Base-by-base conservation (phyloP, 2,329 filamentous ascomycete genomes). In the Taxawa tesnikishii region DNA sequence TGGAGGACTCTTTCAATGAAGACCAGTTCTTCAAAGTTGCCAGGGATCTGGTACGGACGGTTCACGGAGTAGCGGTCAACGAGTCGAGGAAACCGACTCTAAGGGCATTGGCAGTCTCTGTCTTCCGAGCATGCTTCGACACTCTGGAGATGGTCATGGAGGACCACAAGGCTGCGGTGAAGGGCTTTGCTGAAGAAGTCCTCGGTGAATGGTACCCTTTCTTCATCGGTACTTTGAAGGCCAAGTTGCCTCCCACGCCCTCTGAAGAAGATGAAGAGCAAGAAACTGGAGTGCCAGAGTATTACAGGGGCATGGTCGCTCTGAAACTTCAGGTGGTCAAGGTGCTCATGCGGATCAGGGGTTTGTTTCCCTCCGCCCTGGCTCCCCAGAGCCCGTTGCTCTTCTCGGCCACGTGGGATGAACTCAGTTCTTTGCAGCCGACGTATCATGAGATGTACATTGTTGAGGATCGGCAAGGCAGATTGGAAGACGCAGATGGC, bases 121-220 rank as follows among this genome's bases (percentile, higher is more conserved):
- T 94, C 36, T 94, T 96, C 65, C 74, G 84, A 36, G 76, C 76
- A 29, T 94, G 84, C 58, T 93, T 98, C 54, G 85, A 96, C 53
- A 83, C 90, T 35, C 73, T 98, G 62, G 85, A 96, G 59, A 93
- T 94, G 73, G 82, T 96, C 43, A 81, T 94, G 66, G 87, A 94
- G 44, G 83, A 93, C 45, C 83, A 96, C 58, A 82, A 83, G 48
- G 70, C 71, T 36, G 83, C 83, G 34, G 84, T 96, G 39, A 90
- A 83, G 56, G 70, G 68, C 1, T 98, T 98, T 54, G 85, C 88
- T 32, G 83, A 94, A 39, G 81, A 93, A 49, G 75, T 84, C 0
- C 67, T 96, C 29, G 41, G 31, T 5, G 72, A 73, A 31, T 98
- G 90, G 90, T 78, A 83, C 40, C 83, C 87, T 4, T 94, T 94